Evolutionary conservation across 1,139 yeast genomes (phyloP).

Genomic region (Fermentozyma sake): DNA sequence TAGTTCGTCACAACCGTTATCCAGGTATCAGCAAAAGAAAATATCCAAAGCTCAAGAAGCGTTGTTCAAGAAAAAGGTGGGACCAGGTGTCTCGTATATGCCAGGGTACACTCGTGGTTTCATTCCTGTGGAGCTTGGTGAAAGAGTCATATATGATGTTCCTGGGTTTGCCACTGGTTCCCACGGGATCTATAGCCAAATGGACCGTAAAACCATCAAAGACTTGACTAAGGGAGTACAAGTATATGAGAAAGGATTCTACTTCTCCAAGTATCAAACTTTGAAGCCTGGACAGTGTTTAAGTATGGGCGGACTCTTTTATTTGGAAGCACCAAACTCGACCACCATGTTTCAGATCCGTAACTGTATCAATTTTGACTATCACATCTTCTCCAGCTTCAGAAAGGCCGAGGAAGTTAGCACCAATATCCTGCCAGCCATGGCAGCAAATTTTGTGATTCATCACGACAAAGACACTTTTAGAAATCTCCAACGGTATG

Average conservation of each 20-base stretch:
- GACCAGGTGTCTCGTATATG: slow-evolving; percentile 45
- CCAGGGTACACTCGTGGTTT: slow-evolving; percentile 57
- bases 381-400: slow-evolving; percentile 21
- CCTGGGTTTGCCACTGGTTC: slow-evolving; percentile 45
- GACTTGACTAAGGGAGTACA: slow-evolving; percentile 33
- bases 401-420: slow-evolving; percentile 24
- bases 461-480: slow-evolving; percentile 20
- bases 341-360: slow-evolving; percentile 39
- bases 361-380: slow-evolving; percentile 30
- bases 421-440: slow-evolving; percentile 14
- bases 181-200: slow-evolving; percentile 27
- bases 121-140: slow-evolving; percentile 28
- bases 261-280: slow-evolving; percentile 33
- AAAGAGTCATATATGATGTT: slow-evolving; percentile 43
- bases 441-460: slow-evolving; percentile 28
- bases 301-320: slow-evolving; percentile 61
- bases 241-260: slow-evolving; percentile 30
- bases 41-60: slow-evolving; percentile 11
- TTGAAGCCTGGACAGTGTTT: slow-evolving; percentile 42
- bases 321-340: slow-evolving; percentile 34
- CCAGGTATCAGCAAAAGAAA: slow-evolving; percentile 7
- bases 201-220: slow-evolving; percentile 27
- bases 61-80: slow-evolving; percentile 20
- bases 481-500: slow-evolving; percentile 34
- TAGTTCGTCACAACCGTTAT: slow-evolving; percentile 4